Evolutionary conservation across 73 alveolate genomes (phyloP).

Genomic region (Durusdinium trenchii): DNA sequence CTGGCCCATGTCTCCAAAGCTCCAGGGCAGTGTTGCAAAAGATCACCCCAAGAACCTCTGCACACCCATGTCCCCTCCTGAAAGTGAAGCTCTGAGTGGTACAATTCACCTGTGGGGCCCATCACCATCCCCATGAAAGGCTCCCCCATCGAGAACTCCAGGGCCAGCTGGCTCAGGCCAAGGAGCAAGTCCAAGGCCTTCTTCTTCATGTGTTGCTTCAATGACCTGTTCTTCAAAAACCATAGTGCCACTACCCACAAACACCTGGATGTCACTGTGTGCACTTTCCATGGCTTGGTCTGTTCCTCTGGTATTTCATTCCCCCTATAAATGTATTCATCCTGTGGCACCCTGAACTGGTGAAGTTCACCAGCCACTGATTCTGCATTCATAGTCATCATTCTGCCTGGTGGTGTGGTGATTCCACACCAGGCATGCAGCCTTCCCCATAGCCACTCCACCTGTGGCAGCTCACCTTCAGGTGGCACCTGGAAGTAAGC

Average conservation of each 20-base stretch:
- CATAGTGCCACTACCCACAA: not conserved
- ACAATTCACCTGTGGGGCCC: not conserved
- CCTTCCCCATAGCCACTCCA: not conserved
- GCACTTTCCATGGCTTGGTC: not conserved
- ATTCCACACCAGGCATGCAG: not conserved
- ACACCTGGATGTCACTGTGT: not conserved
- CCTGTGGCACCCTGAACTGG: not conserved
- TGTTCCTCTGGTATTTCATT: not conserved
- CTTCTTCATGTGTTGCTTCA: not conserved
- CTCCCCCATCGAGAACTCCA: not conserved
- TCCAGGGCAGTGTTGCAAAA: not conserved
- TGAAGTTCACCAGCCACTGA: not conserved
- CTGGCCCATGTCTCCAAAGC: not conserved
- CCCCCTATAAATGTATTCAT: not conserved
- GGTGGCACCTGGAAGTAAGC: not conserved
- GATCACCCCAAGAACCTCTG: not conserved
- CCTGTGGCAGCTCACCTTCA: not conserved
- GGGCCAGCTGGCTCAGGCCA: not conserved
- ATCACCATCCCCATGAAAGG: not conserved
- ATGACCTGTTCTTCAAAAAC: not conserved
- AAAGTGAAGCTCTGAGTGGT: not conserved
- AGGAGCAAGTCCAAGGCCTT: not conserved
- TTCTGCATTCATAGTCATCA: not conserved
- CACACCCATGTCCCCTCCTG: not conserved
- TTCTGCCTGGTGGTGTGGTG: not conserved